Evolutionary conservation across 495 filamentous ascomycete genomes (phyloP).

Genomic region (Penicillium macrosclerotiorum): DNA sequence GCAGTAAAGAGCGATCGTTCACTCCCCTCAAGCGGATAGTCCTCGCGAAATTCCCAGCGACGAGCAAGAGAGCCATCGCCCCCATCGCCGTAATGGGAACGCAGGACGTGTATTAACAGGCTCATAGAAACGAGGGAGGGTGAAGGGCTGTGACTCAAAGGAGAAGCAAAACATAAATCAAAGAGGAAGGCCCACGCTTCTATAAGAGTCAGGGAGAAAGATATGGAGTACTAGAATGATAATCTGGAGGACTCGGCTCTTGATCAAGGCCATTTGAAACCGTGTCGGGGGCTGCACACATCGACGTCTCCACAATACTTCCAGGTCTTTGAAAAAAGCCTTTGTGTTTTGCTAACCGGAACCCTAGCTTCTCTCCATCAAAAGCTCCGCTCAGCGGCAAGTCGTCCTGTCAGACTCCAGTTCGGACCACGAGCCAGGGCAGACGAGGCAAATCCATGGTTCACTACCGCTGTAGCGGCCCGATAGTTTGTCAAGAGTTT

Average conservation of each 20-base stretch:
- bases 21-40: conserved; percentile 15
- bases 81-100: conserved; percentile 11
- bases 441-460: conserved; percentile 7
- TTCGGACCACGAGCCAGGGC: no score
- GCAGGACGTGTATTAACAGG: conserved; percentile 17
- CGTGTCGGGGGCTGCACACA: not conserved
- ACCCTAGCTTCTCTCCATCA: not conserved
- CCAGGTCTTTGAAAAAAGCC: not conserved
- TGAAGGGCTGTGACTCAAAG: not conserved
- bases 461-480: conserved; percentile 4
- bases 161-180: not conserved
- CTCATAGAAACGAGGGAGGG: conserved; percentile 7
- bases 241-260: not conserved
- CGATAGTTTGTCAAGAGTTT: not conserved
- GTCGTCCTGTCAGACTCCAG: no score
- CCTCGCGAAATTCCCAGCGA: conserved; percentile 24
- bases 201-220: conserved; percentile 1
- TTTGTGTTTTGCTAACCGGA: not conserved
- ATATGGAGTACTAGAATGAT: not conserved
- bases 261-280: not conserved
- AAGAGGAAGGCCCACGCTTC: not conserved
- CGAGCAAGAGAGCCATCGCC: conserved; percentile 13
- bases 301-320: not conserved
- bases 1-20: conserved; percentile 48
- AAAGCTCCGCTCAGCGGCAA: not conserved